These are phyloP conservation scores for Xylaria arbuscula DNA, from an alignment of 2,329 filamentous ascomycete genomes.

Conservation along the genomic window DNA sequence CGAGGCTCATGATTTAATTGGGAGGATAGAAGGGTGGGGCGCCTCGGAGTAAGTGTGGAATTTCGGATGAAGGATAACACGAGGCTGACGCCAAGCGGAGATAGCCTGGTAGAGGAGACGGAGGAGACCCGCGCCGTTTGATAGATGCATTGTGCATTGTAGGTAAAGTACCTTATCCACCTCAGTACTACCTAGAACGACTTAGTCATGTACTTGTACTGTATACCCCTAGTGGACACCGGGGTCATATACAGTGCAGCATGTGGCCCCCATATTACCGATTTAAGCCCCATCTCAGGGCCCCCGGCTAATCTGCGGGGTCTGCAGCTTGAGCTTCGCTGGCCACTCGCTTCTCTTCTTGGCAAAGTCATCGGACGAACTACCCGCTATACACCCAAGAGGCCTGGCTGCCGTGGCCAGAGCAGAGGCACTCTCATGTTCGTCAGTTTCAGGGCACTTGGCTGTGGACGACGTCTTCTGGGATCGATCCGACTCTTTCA, in stretches of 20 bases:
- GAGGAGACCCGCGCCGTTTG: slow-evolving; percentile 26
- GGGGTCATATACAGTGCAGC: background rate
- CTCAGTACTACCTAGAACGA: too few relatives aligned
- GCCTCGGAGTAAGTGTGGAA: background rate
- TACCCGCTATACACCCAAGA: background rate
- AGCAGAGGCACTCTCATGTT: background rate
- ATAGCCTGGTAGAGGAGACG: too few relatives aligned
- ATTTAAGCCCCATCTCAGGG: slow-evolving; percentile 3
- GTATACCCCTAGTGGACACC: background rate
- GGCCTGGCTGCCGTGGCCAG: background rate
- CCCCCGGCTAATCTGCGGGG: slow-evolving; percentile 27
- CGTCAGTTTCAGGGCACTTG: slow-evolving; percentile 16
- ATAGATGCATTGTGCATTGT: background rate
- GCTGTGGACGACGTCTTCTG: background rate
- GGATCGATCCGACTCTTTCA: background rate
- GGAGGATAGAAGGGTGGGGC: slow-evolving; percentile 1
- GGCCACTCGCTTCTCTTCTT: slow-evolving; percentile 19
- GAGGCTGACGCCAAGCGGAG: slow-evolving; percentile 30
- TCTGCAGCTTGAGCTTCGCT: slow-evolving; percentile 7
- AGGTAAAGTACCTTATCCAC: too few relatives aligned
- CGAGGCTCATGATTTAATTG: slow-evolving; percentile 29
- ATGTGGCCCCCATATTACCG: background rate
- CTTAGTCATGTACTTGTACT: background rate
- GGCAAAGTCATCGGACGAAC: slow-evolving; percentile 25
- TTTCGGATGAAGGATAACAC: slow-evolving; percentile 6